Conservation (phyloP, 768 basidiomycete species). For the Lyophyllum semitale region DNA sequence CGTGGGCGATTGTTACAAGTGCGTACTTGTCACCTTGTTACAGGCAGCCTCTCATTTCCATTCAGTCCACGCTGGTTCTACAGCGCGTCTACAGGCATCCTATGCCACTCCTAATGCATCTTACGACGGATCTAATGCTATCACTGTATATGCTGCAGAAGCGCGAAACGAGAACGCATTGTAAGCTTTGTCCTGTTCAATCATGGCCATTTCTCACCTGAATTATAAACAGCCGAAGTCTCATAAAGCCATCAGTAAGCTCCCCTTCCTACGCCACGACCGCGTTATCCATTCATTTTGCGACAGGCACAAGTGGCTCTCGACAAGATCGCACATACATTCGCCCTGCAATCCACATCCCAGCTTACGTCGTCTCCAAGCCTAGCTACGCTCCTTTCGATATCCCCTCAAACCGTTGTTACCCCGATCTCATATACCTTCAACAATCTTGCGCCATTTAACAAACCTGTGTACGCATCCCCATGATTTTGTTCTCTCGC, state of each 20-base stretch:
- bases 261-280: neutral
- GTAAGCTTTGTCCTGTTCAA: conserved; percentile 35
- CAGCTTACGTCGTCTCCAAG: conserved; percentile 30
- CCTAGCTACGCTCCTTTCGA: conserved; percentile 36
- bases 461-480: conserved; percentile 52
- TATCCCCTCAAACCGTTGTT: conserved; percentile 51
- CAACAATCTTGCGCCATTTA: conserved; percentile 56
- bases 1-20: conserved; percentile 61
- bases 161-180: conserved; percentile 62
- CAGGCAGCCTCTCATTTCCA: neutral
- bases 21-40: conserved; percentile 19
- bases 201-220: neutral
- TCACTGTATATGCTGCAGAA: conserved; percentile 48
- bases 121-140: conserved; percentile 49
- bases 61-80: conserved; percentile 44
- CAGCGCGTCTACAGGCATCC: conserved; percentile 34
- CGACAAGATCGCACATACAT: conserved; percentile 31
- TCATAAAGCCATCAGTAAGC: conserved; percentile 34
- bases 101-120: conserved; percentile 39
- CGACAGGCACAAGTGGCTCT: conserved; percentile 37
- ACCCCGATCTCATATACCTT: conserved; percentile 50
- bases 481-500: neutral
- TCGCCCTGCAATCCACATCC: conserved; percentile 31
- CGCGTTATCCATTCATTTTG: neutral
- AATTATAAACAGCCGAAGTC: conserved; percentile 26